A percentile compares a stretch with the other conserved stretches of the same genome.
These are phyloP conservation scores for Rubus idaeus DNA, from an alignment of 306 rosid species.

Conservation along the genomic window DNA sequence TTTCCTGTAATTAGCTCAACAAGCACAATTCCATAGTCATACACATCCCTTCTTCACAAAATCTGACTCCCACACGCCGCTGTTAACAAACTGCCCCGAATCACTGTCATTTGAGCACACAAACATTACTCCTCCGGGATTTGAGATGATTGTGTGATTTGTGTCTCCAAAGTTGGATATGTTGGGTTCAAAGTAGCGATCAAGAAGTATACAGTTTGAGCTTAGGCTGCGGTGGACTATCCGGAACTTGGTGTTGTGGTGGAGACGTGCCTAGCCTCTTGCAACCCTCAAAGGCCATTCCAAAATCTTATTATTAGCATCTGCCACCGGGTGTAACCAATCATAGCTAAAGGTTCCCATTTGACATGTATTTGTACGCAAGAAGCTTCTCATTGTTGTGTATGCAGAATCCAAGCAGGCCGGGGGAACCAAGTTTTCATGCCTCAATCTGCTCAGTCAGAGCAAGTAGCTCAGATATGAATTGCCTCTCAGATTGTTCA, in stretches of 20 bases:
- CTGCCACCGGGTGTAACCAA: not conserved
- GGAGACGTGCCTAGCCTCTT: conserved; percentile 25
- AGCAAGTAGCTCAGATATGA: conserved; percentile 13
- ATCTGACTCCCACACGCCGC: conserved; percentile 14
- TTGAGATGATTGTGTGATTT: conserved; percentile 16
- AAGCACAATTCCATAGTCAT: conserved; percentile 13
- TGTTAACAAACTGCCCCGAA: not conserved
- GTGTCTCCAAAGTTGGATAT: conserved; percentile 14
- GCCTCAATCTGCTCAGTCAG: conserved; percentile 1
- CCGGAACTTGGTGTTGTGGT: conserved; percentile 9
- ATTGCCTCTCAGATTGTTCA: conserved; percentile 6
- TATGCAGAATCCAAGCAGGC: conserved; percentile 24
- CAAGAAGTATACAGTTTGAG: not conserved
- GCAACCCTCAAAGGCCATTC: conserved; percentile 25
- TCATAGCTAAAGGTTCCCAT: conserved; percentile 18
- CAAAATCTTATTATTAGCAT: conserved; percentile 8
- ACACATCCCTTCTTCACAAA: conserved; percentile 26
- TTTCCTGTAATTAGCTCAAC: conserved; percentile 17
- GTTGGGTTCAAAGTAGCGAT: conserved; percentile 12
- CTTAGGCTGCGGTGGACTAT: conserved; percentile 15
- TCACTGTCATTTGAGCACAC: conserved; percentile 16
- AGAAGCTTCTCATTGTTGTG: conserved; percentile 16
- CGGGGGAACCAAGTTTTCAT: conserved; percentile 8
- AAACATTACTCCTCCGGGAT: conserved; percentile 22
- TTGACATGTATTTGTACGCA: conserved; percentile 21